phyloP scores from a whole-genome alignment of 164 flowering plant species.

The Vitis rotundifolia region DNA sequence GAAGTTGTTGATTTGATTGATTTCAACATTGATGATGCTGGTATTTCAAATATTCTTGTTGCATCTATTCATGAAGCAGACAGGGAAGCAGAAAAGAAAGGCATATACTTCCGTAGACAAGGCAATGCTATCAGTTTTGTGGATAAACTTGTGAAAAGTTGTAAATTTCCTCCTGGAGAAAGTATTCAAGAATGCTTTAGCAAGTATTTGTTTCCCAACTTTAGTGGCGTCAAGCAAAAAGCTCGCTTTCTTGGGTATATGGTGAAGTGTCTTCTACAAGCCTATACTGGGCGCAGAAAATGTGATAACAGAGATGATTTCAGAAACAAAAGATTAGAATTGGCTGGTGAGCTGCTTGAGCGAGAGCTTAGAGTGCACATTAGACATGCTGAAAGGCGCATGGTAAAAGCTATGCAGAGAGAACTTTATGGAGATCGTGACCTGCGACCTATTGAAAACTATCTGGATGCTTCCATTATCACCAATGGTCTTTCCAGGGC shows the following conservation, averaged over 20 bases:
- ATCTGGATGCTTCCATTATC: constrained; percentile 72
- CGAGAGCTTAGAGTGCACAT: constrained; percentile 73
- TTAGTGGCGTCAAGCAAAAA: constrained; percentile 45
- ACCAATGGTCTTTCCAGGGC: constrained; percentile 92
- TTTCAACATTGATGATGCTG: constrained; percentile 39
- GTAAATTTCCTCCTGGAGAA: constrained; percentile 68
- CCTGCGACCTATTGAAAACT: constrained; percentile 66
- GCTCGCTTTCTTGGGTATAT: constrained; percentile 86
- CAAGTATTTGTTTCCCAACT: constrained; percentile 59
- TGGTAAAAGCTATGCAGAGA: constrained; percentile 79
- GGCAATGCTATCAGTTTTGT: constrained; percentile 43
- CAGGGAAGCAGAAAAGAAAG: constrained; percentile 62
- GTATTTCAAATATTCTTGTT: constrained; percentile 53
- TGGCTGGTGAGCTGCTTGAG: constrained; percentile 81
- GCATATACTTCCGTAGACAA: constrained; percentile 53
- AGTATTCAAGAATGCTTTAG: constrained; percentile 47
- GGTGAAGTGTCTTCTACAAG: constrained; percentile 76
- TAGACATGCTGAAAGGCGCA: constrained; percentile 70
- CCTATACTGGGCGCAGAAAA: constrained; percentile 57
- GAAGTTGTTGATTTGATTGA: constrained; percentile 74
- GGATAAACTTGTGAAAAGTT: constrained; percentile 26
- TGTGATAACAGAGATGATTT: constrained; percentile 84
- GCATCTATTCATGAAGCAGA: constrained; percentile 82
- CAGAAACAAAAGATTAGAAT: constrained; percentile 80
- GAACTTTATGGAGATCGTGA: constrained; percentile 70